A percentile compares a stretch with the other conserved stretches of the same genome.
Conservation (phyloP, 306 rosid species). For the Vigna trinervia region DNA sequence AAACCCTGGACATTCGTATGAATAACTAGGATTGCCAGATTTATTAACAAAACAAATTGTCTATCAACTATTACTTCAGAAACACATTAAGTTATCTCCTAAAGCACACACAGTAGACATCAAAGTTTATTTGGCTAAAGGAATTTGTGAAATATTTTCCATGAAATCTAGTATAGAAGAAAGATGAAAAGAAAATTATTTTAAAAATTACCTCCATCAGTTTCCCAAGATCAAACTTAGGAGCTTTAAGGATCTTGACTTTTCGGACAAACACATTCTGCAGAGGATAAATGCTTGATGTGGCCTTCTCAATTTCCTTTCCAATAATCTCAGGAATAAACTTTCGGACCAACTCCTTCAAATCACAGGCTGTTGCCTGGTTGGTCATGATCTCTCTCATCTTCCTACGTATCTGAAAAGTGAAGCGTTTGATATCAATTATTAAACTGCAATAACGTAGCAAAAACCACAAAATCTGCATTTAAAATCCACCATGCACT, state of each 20-base stretch:
- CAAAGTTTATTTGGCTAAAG: background rate
- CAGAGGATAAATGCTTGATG: constrained; percentile 76
- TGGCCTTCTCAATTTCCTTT: constrained; percentile 90
- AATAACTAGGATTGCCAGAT: background rate
- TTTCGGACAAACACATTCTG: constrained; percentile 88
- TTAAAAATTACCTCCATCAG: constrained; percentile 73
- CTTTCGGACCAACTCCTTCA: constrained; percentile 89
- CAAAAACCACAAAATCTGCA: no score
- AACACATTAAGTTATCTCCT: background rate
- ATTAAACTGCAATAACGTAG: background rate
- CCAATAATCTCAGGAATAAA: constrained; percentile 91
- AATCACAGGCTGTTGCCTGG: constrained; percentile 82
- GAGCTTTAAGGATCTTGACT: constrained; percentile 94
- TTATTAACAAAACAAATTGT: background rate
- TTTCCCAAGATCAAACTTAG: constrained; percentile 92
- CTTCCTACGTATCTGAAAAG: constrained; percentile 82
- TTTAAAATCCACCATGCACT: no score
- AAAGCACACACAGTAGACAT: background rate
- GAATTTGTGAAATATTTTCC: background rate
- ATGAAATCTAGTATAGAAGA: no score
- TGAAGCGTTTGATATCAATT: background rate
- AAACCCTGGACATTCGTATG: background rate
- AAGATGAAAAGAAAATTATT: no score
- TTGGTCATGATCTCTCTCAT: constrained; percentile 88
- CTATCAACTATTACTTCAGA: background rate